phyloP scores from a whole-genome alignment of 257 asterid species.

The Nemophila menziesii region DNA sequence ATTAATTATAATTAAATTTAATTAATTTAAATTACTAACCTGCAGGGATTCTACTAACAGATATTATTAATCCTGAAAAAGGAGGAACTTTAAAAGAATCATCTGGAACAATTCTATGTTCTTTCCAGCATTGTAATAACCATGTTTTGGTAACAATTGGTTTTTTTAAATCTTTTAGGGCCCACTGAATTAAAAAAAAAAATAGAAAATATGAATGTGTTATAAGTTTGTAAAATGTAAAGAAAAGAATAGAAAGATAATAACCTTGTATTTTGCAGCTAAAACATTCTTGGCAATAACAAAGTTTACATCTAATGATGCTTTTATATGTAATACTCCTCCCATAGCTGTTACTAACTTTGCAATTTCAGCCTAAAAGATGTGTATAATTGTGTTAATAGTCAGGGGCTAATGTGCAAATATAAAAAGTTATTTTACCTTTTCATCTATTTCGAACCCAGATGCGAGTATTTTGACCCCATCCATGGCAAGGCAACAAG shows the following conservation, averaged over 20 bases:
- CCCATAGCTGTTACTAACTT: slow-evolving; percentile 86
- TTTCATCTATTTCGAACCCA: slow-evolving; percentile 79
- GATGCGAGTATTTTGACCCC: slow-evolving; percentile 77
- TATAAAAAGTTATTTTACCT: slow-evolving; percentile 25
- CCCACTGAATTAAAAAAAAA: slow-evolving; percentile 47
- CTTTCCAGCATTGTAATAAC: slow-evolving; percentile 97
- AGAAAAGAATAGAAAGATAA: slow-evolving; percentile 6
- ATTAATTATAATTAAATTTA: slow-evolving; percentile 1
- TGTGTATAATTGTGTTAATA: not conserved
- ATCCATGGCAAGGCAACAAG: slow-evolving; percentile 98
- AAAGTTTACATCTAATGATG: slow-evolving; percentile 76
- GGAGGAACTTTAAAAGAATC: slow-evolving; percentile 82
- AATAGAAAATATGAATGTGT: slow-evolving; percentile 2
- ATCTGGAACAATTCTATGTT: slow-evolving; percentile 90
- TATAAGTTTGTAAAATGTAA: slow-evolving; percentile 1
- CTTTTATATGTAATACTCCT: slow-evolving; percentile 54
- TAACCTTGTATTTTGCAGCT: slow-evolving; percentile 81
- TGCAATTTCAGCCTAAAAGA: slow-evolving; percentile 52
- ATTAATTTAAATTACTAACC: slow-evolving; percentile 34
- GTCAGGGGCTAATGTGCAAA: not conserved
- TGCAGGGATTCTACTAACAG: slow-evolving; percentile 71
- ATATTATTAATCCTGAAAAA: slow-evolving; percentile 71
- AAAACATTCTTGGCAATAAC: slow-evolving; percentile 81
- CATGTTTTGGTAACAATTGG: slow-evolving; percentile 70
- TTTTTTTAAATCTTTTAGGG: slow-evolving; percentile 56